phyloP scores from a whole-genome alignment of 306 rosid species.

The Canavalia ensiformis region DNA sequence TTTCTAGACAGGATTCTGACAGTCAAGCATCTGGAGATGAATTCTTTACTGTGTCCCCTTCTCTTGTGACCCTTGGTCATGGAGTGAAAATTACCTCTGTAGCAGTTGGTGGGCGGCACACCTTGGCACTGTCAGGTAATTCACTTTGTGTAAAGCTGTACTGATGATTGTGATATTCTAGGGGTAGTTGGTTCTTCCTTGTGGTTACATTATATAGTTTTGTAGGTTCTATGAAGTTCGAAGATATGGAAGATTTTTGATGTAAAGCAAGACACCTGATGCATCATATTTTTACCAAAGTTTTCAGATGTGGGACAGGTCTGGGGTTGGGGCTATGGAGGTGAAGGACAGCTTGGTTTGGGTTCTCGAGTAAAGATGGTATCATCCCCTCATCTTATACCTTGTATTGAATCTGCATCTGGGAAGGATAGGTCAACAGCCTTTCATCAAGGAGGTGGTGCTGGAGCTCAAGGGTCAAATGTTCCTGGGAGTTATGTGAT shows the following conservation, averaged over 20 bases:
- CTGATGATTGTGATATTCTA: constrained; percentile 47
- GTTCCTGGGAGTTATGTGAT: constrained; percentile 71
- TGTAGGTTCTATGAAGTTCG: constrained; percentile 86
- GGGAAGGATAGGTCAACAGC: constrained; percentile 68
- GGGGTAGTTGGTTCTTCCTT: constrained; percentile 62
- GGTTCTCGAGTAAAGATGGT: constrained; percentile 91
- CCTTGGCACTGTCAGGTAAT: constrained; percentile 89
- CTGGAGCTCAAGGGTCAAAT: constrained; percentile 61
- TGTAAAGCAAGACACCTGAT: constrained; percentile 84
- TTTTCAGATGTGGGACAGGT: constrained; percentile 99
- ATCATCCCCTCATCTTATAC: constrained; percentile 80
- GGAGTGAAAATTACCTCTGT: constrained; percentile 77
- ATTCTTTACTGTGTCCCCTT: constrained; percentile 67
- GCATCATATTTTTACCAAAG: constrained; percentile 84
- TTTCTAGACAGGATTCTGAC: constrained; percentile 72
- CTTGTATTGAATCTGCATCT: constrained; percentile 69
- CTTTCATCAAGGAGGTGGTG: constrained; percentile 53
- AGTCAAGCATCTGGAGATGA: constrained; percentile 72
- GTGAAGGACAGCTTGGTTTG: constrained; percentile 98
- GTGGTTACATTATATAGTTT: constrained; percentile 84
- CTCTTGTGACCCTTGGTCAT: constrained; percentile 67
- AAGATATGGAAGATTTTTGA: constrained; percentile 88
- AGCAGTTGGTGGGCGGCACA: constrained; percentile 94
- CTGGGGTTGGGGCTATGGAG: constrained; percentile 99
- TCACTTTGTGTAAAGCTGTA: constrained; percentile 41